Evolutionary conservation across 2,329 filamentous ascomycete genomes (phyloP).

Genomic region (Trichoderma citrinoviride): DNA sequence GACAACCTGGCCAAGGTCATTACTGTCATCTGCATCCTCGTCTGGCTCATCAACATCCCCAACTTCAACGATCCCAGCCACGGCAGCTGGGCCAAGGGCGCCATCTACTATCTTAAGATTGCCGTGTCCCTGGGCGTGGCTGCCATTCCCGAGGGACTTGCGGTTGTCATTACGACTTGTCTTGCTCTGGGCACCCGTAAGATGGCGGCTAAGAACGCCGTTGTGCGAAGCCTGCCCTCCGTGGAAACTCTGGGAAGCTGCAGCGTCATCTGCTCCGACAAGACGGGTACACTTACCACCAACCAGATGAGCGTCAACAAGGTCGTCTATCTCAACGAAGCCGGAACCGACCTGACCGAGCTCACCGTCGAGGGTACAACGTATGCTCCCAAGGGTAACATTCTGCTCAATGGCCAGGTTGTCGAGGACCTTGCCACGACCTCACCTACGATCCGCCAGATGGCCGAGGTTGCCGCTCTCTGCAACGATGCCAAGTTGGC

Average conservation of each 20-base stretch:
- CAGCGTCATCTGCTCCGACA: constrained; percentile 99
- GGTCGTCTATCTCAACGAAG: constrained; percentile 75
- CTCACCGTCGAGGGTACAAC: constrained; percentile 90
- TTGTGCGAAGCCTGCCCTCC: constrained; percentile 92
- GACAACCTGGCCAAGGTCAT: constrained; percentile 97
- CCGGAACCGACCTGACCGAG: constrained; percentile 74
- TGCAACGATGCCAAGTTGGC: constrained; percentile 88
- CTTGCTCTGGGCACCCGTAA: constrained; percentile 93
- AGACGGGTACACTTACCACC: constrained; percentile 95
- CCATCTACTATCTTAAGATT: constrained; percentile 99
- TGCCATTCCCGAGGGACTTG: constrained; percentile 94
- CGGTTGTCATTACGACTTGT: constrained; percentile 98
- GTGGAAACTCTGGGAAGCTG: constrained; percentile 98
- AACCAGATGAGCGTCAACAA: constrained; percentile 99
- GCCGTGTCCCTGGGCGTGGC: constrained; percentile 97
- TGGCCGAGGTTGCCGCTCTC: constrained; percentile 68
- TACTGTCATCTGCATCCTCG: constrained; percentile 90
- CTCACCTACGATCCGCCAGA: constrained; percentile 76
- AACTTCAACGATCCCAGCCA: constrained; percentile 95
- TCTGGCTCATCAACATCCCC: constrained; percentile 98
- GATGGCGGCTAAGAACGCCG: constrained; percentile 98
- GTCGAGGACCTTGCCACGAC: constrained; percentile 66
- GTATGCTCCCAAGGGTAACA: constrained; percentile 77
- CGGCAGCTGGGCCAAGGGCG: constrained; percentile 91
- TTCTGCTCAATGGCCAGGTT: constrained; percentile 66